Evolutionary conservation across 176 grass and related monocot genomes (phyloP).

Genomic region (Aegilops tauschii): DNA sequence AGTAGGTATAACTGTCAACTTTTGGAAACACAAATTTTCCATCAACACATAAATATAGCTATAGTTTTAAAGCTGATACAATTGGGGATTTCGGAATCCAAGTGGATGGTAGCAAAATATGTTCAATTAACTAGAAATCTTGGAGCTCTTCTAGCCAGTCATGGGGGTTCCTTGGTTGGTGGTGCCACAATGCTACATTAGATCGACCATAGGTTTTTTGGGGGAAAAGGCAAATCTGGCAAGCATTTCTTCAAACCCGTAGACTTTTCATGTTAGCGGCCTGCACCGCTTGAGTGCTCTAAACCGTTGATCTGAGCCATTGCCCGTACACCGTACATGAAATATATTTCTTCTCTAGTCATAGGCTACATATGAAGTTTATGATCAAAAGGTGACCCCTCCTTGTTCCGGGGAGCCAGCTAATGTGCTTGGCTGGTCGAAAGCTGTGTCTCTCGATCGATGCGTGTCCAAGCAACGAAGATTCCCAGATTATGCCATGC

Average conservation of each 20-base stretch:
- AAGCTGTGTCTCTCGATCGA: constrained; percentile 14
- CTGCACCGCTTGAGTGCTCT: constrained; percentile 8
- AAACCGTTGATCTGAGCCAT: constrained; percentile 31
- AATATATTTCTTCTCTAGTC: constrained; percentile 16
- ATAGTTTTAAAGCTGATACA: constrained; percentile 19
- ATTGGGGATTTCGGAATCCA: constrained; percentile 23
- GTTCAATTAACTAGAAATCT: constrained; percentile 36
- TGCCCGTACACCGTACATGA: not conserved
- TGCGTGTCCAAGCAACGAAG: not conserved
- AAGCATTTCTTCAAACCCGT: constrained; percentile 21
- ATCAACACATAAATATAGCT: constrained; percentile 26
- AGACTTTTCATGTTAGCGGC: constrained; percentile 18
- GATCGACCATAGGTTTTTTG: constrained; percentile 26
- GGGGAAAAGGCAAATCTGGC: constrained; percentile 31
- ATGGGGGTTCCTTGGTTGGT: constrained; percentile 11
- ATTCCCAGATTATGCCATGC: constrained; percentile 30
- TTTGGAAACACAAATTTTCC: constrained; percentile 32
- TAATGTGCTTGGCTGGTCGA: constrained; percentile 39
- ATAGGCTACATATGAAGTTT: constrained; percentile 2
- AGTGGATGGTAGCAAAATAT: constrained; percentile 40
- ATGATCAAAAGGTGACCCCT: constrained; percentile 37
- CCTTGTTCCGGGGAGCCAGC: constrained; percentile 35
- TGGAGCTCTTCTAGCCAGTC: constrained; percentile 23
- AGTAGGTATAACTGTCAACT: constrained; percentile 25
- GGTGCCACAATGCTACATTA: constrained; percentile 13